Conservation (phyloP, 768 basidiomycete genomes). For the Podaxis sp. region DNA sequence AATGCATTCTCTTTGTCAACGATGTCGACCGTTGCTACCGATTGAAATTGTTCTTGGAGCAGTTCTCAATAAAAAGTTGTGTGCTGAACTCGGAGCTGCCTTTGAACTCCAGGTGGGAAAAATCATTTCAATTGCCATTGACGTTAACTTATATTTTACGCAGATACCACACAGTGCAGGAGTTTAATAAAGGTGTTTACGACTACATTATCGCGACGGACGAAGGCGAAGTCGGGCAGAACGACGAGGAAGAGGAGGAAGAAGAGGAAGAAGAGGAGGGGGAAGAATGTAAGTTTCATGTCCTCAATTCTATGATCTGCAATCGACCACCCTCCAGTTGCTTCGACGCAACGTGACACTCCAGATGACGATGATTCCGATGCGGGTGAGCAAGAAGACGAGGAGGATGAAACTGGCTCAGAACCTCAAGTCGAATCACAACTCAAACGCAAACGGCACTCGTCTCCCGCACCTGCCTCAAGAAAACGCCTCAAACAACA, state of each 20-base stretch:
- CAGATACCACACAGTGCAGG: slow-evolving; percentile 95
- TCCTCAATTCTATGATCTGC: not conserved
- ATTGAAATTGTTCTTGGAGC: slow-evolving; percentile 95
- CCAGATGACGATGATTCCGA: slow-evolving; percentile 10
- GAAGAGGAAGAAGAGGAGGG: slow-evolving; percentile 33
- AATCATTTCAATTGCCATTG: not conserved
- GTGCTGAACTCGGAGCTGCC: slow-evolving; percentile 96
- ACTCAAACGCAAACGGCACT: slow-evolving; percentile 56
- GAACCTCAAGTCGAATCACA: slow-evolving; percentile 18
- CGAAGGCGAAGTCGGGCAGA: slow-evolving; percentile 61
- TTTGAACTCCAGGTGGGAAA: slow-evolving; percentile 74
- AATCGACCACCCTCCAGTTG: slow-evolving; percentile 34
- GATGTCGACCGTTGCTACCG: slow-evolving; percentile 93
- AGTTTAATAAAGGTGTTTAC: slow-evolving; percentile 97
- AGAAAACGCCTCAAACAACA: slow-evolving; percentile 10
- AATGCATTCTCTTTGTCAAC: slow-evolving; percentile 96
- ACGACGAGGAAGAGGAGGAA: slow-evolving; percentile 36
- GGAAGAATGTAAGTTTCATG: slow-evolving; percentile 26
- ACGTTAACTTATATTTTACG: not conserved
- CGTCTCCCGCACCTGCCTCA: slow-evolving; percentile 32
- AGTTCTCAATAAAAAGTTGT: slow-evolving; percentile 94
- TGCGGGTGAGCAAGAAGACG: not conserved
- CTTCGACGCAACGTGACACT: slow-evolving; percentile 46
- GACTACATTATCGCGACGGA: slow-evolving; percentile 99
- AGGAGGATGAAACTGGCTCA: slow-evolving; percentile 17